Base-by-base conservation (phyloP, 805 yeast genomes). In the Saccharomycopsis fodiens region DNA sequence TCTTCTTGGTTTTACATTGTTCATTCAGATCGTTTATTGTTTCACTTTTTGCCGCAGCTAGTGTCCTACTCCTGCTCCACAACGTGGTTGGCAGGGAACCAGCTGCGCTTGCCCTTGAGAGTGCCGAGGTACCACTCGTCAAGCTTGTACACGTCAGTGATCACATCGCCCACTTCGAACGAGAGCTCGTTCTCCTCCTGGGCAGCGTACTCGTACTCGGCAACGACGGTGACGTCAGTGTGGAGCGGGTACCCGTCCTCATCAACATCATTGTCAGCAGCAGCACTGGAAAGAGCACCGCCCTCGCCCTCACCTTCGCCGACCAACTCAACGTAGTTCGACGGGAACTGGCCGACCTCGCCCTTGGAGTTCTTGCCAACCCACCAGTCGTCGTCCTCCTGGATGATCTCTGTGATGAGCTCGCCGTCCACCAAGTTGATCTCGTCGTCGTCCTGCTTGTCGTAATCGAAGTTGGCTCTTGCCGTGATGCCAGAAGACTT, bases 41-140 rank as follows among this genome's bases (percentile, higher is more conserved):
- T n/a, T n/a, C n/a, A n/a, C n/a, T n/a, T n/a, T n/a, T n/a, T 25
- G 29, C 29, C 10, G 10, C 29, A 7, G 29, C 29, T 25, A 6
- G 10, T 25, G 29, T 25, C 29, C 10, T 6, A 25, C 29, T 7
- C 6, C 29, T 25, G 29, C 29, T 25, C 29, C 6, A 63, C 46
- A 32, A 93, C 97, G 60, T 85, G 87, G 65, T 86, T 88, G 35
- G 95, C 79, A 44, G 98, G 98, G 79, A 91, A 89, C 46, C 91
- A 69, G 47, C 93, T 93, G 54, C 75, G 73, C 54, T 78, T 83
- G 38, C 96, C 96, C 27, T 78, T 66, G 55, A 81, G 72, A 51
- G 76, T 79, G 42, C 98, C 98, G 45, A 83, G 71, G 97, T 97
- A 93, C 98, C 98, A 93, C 60, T 86, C 96, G 39, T 86, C 96